Conservation (phyloP, 305 asterid species). For the Stenogyne calaminthoides region DNA sequence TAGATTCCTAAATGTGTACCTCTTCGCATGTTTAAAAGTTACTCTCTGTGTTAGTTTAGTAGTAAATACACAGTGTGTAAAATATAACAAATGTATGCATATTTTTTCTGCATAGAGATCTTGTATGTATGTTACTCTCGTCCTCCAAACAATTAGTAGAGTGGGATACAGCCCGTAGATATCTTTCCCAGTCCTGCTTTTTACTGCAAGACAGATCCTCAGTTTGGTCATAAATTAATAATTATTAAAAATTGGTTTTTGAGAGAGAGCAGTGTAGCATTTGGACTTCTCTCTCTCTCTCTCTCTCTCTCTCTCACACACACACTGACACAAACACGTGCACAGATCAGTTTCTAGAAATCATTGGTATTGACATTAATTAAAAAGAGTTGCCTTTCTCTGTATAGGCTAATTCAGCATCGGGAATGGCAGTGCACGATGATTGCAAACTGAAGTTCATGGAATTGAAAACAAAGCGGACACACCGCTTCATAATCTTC, state of each 20-base stretch:
- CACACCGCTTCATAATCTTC: conserved; percentile 43
- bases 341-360: not conserved
- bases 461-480: conserved; percentile 43
- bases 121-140: not conserved
- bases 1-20: not conserved
- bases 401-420: conserved; percentile 42
- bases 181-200: not conserved
- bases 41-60: not conserved
- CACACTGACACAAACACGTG: too few species aligned
- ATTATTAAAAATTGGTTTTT: too few species aligned
- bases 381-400: not conserved
- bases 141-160: too few species aligned
- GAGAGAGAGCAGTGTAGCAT: not conserved
- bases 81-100: not conserved
- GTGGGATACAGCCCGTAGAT: not conserved
- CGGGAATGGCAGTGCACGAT: conserved; percentile 48
- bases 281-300: not conserved
- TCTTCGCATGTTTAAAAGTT: too few species aligned
- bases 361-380: not conserved
- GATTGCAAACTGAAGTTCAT: conserved; percentile 45
- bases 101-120: not conserved
- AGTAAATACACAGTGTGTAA: too few species aligned
- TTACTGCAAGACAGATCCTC: too few species aligned
- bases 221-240: too few species aligned
- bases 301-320: not conserved